phyloP scores from a whole-genome alignment of 2,329 filamentous ascomycete species.

The Aspergillus brunneoviolaceus region DNA sequence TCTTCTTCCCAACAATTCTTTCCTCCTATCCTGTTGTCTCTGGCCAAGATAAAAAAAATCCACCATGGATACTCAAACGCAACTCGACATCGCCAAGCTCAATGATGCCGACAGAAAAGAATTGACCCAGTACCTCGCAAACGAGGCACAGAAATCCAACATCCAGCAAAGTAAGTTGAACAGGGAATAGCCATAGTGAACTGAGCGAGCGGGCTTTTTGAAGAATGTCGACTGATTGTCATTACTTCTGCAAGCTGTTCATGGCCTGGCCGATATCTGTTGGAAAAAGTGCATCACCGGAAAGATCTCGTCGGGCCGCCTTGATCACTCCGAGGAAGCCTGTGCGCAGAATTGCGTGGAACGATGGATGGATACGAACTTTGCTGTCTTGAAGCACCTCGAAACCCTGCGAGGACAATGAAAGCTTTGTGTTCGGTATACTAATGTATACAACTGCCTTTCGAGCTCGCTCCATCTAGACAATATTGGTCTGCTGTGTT shows the following conservation, averaged over 20 bases:
- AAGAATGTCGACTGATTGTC: constrained; percentile 9
- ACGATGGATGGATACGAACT: constrained; percentile 85
- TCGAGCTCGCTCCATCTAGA: neutral
- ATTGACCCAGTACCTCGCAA: constrained; percentile 79
- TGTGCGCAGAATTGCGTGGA: constrained; percentile 94
- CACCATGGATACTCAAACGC: constrained; percentile 37
- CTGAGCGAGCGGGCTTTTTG: neutral
- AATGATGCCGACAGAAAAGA: constrained; percentile 81
- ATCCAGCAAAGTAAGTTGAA: constrained; percentile 51
- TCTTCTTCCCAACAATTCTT: neutral
- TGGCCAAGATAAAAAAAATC: constrained; percentile 3
- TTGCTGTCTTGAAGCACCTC: constrained; percentile 80
- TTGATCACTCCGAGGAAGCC: constrained; percentile 75
- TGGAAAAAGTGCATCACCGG: constrained; percentile 91
- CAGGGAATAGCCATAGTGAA: neutral
- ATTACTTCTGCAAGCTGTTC: constrained; percentile 53
- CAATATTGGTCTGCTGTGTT: neutral
- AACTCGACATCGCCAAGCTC: constrained; percentile 69
- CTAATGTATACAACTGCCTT: neutral
- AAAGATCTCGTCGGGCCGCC: constrained; percentile 66
- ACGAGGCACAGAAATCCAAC: constrained; percentile 76
- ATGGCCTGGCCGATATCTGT: constrained; percentile 73
- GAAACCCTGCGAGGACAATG: constrained; percentile 58
- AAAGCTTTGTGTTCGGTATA: neutral
- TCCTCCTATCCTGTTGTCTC: neutral